Evolutionary conservation across 768 basidiomycete species (phyloP).

Genomic region (Rhodotorula babjevae): DNA sequence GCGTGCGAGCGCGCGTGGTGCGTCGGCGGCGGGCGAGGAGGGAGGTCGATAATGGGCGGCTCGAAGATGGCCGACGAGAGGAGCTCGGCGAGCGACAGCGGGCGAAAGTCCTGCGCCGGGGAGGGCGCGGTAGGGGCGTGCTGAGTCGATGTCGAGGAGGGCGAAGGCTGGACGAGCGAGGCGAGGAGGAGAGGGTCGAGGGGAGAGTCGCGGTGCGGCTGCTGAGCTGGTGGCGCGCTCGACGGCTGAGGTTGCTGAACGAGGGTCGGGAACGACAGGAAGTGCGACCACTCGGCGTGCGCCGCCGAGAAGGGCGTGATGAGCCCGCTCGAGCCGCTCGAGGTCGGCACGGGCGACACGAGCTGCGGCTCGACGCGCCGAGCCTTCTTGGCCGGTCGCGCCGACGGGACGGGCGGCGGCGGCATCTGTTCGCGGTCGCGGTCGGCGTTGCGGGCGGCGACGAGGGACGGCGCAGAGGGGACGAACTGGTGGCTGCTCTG

Average conservation of each 20-base stretch:
- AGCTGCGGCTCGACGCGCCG: slow-evolving; percentile 31
- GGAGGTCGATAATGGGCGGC: slow-evolving; percentile 24
- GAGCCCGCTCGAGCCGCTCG: background rate
- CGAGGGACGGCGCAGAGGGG: background rate
- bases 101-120: background rate
- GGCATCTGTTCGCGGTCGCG: slow-evolving; percentile 22
- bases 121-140: background rate
- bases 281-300: background rate
- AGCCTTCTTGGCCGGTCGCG: slow-evolving; percentile 21
- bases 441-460: background rate
- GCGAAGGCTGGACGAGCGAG: background rate
- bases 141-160: background rate
- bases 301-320: background rate
- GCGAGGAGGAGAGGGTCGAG: background rate
- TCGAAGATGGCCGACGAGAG: slow-evolving; percentile 23
- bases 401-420: slow-evolving; percentile 13
- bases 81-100: slow-evolving; percentile 22
- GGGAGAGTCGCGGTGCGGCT: background rate
- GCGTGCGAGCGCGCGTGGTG: background rate
- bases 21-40: background rate
- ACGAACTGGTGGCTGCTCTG: background rate
- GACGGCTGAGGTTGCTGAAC: background rate
- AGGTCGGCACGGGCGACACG: slow-evolving; percentile 1
- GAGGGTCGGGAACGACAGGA: slow-evolving; percentile 4
- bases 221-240: background rate